Conservation (phyloP, 352 stramenopile species). For the Globisporangium cederbergense region DNA sequence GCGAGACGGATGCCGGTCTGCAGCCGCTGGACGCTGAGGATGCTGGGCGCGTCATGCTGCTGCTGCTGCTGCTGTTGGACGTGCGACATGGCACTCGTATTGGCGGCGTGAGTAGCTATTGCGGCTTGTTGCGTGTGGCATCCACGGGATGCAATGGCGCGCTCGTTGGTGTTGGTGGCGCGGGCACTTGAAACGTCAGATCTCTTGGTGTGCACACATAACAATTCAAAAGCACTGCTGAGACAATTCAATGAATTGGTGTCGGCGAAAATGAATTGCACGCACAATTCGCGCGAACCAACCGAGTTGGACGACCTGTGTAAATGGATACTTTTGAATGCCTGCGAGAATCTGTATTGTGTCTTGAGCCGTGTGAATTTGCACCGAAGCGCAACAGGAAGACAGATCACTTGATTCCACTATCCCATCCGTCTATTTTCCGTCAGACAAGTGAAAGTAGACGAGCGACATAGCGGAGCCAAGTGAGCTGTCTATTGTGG, state of each 20-base stretch:
- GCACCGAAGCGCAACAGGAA: too few species aligned
- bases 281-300: not conserved
- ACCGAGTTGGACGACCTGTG: not conserved
- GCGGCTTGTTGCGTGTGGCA: slow-evolving; percentile 1
- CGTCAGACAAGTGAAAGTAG: too few species aligned
- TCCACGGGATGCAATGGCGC: slow-evolving; percentile 5
- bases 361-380: not conserved
- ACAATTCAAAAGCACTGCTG: not conserved
- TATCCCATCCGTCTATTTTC: too few species aligned
- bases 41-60: slow-evolving; percentile 14
- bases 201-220: not conserved
- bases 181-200: slow-evolving; percentile 18
- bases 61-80: slow-evolving; percentile 6
- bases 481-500: too few species aligned
- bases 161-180: slow-evolving; percentile 3
- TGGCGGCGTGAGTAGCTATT: not conserved
- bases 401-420: too few species aligned
- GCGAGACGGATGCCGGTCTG: slow-evolving; percentile 21
- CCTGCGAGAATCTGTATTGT: not conserved
- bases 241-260: slow-evolving; percentile 9
- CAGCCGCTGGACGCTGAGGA: slow-evolving; percentile 33
- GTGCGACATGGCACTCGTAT: slow-evolving; percentile 4
- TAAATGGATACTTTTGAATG: not conserved
- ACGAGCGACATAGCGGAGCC: too few species aligned
- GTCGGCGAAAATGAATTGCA: not conserved